Percentiles rank a stretch among this genome's conserved stretches.
Conservation (phyloP, 2,329 filamentous ascomycete genomes). For the Sordariomycetes sp. region DNA sequence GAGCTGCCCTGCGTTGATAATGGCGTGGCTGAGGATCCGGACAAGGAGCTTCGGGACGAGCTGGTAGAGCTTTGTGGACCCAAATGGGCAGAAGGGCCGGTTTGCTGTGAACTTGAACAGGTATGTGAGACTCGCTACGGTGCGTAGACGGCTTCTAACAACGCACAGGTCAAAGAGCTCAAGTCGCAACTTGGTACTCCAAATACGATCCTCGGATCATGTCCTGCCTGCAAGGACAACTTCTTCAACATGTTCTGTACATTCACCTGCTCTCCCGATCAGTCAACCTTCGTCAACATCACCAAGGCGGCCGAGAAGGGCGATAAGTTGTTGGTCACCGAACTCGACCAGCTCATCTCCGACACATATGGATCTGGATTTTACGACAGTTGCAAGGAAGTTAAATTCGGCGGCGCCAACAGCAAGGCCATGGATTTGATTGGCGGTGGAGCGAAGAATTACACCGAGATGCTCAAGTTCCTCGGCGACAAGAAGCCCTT, state of each 20-base stretch:
- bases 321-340: constrained; percentile 61
- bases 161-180: constrained; percentile 60
- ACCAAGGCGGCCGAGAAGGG: constrained; percentile 60
- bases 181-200: constrained; percentile 80
- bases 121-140: constrained; percentile 26
- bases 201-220: constrained; percentile 82
- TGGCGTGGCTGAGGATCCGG: constrained; percentile 65
- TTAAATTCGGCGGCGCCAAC: constrained; percentile 94
- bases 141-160: not conserved
- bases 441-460: constrained; percentile 88
- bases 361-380: constrained; percentile 78
- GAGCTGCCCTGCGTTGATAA: constrained; percentile 92
- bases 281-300: constrained; percentile 91
- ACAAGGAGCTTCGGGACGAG: constrained; percentile 62
- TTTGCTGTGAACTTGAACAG: constrained; percentile 81
- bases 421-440: constrained; percentile 93
- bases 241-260: constrained; percentile 98
- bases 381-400: constrained; percentile 96
- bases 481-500: constrained; percentile 78
- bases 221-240: constrained; percentile 94
- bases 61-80: constrained; percentile 78
- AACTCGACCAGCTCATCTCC: constrained; percentile 83
- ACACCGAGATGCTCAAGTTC: constrained; percentile 79
- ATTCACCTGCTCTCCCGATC: constrained; percentile 95
- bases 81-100: constrained; percentile 73